phyloP scores from a whole-genome alignment of 495 filamentous ascomycete species.

The Xylaria bambusicola region DNA sequence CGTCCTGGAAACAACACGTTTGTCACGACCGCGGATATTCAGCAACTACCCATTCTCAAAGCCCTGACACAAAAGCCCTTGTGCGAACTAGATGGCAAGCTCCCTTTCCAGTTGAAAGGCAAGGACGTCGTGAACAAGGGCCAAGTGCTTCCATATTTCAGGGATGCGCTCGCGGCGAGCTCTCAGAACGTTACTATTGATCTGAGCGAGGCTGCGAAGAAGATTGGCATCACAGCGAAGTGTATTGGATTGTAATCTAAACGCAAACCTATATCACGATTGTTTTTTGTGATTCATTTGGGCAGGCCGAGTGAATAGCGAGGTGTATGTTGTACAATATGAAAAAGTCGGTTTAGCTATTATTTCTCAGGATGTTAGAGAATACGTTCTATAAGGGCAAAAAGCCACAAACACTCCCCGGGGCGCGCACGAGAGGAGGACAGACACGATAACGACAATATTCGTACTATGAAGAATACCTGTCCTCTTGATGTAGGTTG shows the following conservation, averaged over 20 bases:
- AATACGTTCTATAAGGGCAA: too few relatives aligned
- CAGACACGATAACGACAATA: too few relatives aligned
- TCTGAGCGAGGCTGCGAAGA: slow-evolving; percentile 30
- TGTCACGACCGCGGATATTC: slow-evolving; percentile 55
- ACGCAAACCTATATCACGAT: not conserved
- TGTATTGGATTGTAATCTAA: not conserved
- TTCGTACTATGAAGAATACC: too few relatives aligned
- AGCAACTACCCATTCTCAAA: slow-evolving; percentile 51
- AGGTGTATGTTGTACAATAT: too few relatives aligned
- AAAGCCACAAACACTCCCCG: too few relatives aligned
- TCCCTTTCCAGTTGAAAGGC: slow-evolving; percentile 62
- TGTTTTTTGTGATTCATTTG: too few relatives aligned
- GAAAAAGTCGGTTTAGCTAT: too few relatives aligned
- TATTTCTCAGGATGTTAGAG: too few relatives aligned
- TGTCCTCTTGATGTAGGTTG: too few relatives aligned
- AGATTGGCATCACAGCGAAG: not conserved
- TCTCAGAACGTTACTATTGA: slow-evolving; percentile 42
- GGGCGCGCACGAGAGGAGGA: too few relatives aligned
- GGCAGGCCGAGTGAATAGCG: too few relatives aligned
- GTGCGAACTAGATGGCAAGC: slow-evolving; percentile 52
- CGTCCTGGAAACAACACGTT: slow-evolving; percentile 60
- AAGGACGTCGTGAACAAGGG: slow-evolving; percentile 60
- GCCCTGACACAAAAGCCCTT: slow-evolving; percentile 38
- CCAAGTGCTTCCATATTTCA: slow-evolving; percentile 63
- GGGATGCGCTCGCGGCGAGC: slow-evolving; percentile 40